A percentile compares a stretch with the other conserved stretches of the same genome.
These are phyloP conservation scores for Neonectria magnoliae DNA, from an alignment of 2,329 filamentous ascomycete genomes.

Conservation along the genomic window DNA sequence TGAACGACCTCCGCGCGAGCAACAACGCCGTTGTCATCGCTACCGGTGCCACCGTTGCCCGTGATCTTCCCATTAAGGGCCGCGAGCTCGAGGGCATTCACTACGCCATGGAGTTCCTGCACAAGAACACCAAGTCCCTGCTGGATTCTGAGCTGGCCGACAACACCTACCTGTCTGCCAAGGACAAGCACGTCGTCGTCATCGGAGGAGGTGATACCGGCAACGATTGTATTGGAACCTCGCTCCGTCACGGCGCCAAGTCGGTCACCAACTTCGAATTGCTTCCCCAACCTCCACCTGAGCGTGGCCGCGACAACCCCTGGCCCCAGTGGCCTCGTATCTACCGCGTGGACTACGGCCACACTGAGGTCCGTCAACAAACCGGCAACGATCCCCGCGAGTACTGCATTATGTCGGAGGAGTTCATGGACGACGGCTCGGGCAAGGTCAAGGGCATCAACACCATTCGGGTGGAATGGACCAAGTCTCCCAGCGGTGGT, in stretches of 20 bases:
- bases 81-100: conserved; percentile 91
- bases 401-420: conserved; percentile 98
- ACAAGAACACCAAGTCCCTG: conserved; percentile 97
- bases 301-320: conserved; percentile 93
- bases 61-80: conserved; percentile 90
- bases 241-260: conserved; percentile 93
- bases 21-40: conserved; percentile 90
- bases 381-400: conserved; percentile 96
- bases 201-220: conserved; percentile 98
- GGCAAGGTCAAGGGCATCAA: conserved; percentile 96
- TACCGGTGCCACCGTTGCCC: conserved; percentile 91
- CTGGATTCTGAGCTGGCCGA: conserved; percentile 90
- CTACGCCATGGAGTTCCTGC: conserved; percentile 96
- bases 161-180: conserved; percentile 89
- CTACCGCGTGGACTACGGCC: conserved; percentile 98
- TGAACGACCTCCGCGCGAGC: conserved; percentile 76
- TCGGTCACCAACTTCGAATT: conserved; percentile 97
- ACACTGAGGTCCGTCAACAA: conserved; percentile 94
- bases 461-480: conserved; percentile 95
- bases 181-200: conserved; percentile 94
- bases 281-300: conserved; percentile 87
- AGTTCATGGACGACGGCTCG: conserved; percentile 89
- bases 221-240: conserved; percentile 98
- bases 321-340: conserved; percentile 99
- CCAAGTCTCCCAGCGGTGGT: conserved; percentile 84